phyloP scores from a whole-genome alignment of 2,329 filamentous ascomycete species.

The Chaetomium olivaceum region DNA sequence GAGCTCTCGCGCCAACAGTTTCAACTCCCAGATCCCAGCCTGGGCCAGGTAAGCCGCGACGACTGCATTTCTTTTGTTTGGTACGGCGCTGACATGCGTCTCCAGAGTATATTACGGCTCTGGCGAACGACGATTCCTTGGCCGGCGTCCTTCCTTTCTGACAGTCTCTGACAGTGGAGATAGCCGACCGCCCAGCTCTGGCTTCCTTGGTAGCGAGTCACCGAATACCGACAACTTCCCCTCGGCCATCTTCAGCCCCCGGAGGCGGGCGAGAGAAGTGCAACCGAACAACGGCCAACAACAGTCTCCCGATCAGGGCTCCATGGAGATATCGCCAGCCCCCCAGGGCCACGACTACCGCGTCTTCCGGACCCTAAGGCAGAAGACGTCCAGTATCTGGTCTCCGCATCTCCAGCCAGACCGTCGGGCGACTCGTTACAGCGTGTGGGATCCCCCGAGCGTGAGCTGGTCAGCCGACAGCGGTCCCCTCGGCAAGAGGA shows the following conservation, averaged over 20 bases:
- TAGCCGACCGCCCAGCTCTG: slow-evolving; percentile 49
- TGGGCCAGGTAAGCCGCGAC: slow-evolving; percentile 53
- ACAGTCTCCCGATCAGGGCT: slow-evolving; percentile 38
- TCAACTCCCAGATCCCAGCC: slow-evolving; percentile 50
- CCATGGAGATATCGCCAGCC: slow-evolving; percentile 49
- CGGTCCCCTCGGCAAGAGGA: slow-evolving; percentile 64
- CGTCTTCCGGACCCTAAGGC: slow-evolving; percentile 38
- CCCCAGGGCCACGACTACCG: slow-evolving; percentile 34
- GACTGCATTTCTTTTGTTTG: neutral
- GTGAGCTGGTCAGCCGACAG: slow-evolving; percentile 64
- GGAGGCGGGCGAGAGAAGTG: slow-evolving; percentile 47
- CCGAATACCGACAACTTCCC: slow-evolving; percentile 52
- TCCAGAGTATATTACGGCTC: slow-evolving; percentile 68
- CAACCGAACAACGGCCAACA: slow-evolving; percentile 33
- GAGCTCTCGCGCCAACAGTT: slow-evolving; percentile 45
- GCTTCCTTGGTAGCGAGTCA: slow-evolving; percentile 50
- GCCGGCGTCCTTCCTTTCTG: slow-evolving; percentile 46
- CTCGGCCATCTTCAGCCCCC: slow-evolving; percentile 47
- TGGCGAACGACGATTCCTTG: slow-evolving; percentile 58
- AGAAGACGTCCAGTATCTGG: slow-evolving; percentile 64
- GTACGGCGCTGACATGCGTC: slow-evolving; percentile 8
- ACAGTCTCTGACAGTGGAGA: slow-evolving; percentile 50
- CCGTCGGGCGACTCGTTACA: slow-evolving; percentile 57
- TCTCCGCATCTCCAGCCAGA: slow-evolving; percentile 72
- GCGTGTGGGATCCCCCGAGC: slow-evolving; percentile 73